phyloP scores from a whole-genome alignment of 768 basidiomycete species.

The Russula dissimulans region DNA sequence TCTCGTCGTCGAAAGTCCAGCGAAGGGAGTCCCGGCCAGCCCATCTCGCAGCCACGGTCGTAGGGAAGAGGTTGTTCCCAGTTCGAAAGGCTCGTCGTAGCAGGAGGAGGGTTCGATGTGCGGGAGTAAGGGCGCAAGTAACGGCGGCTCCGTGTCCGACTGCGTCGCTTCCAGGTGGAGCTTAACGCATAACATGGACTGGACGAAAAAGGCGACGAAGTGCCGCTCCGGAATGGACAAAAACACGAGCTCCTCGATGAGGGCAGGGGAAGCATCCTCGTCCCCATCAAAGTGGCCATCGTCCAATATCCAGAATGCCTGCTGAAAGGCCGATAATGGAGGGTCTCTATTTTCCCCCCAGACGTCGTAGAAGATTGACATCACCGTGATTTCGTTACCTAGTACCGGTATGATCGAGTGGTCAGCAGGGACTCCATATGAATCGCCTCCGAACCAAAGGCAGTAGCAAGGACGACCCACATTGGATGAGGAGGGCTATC shows the following conservation, averaged over 20 bases:
- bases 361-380: conserved; percentile 2
- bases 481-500: conserved; percentile 1
- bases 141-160: background rate
- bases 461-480: background rate
- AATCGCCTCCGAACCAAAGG: too few species aligned
- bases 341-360: background rate
- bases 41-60: conserved; percentile 5
- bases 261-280: background rate
- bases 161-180: background rate
- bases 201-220: background rate
- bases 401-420: background rate
- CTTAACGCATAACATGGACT: background rate
- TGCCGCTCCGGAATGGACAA: background rate
- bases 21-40: conserved; percentile 2
- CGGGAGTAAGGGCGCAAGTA: background rate
- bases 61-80: background rate
- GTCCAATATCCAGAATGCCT: background rate
- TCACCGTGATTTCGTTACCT: background rate
- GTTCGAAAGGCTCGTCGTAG: background rate
- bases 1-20: background rate
- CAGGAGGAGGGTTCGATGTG: background rate
- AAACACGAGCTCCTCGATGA: background rate
- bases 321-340: background rate
- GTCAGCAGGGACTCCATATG: background rate
- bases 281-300: background rate